phyloP scores from a whole-genome alignment of 495 filamentous ascomycete species.

The Letharia columbiana region DNA sequence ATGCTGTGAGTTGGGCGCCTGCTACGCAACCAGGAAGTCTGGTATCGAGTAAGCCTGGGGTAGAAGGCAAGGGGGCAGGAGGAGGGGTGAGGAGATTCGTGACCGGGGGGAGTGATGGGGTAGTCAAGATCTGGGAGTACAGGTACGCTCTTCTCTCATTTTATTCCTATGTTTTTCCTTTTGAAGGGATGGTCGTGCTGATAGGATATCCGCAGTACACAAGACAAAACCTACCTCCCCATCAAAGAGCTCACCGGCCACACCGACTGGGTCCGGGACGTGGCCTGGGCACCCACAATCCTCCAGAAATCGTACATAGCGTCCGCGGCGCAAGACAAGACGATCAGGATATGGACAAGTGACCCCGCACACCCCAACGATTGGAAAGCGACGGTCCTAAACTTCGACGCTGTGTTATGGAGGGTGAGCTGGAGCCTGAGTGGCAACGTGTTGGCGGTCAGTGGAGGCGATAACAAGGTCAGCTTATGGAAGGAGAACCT shows the following conservation, averaged over 20 bases:
- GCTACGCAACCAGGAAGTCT: conserved; percentile 69
- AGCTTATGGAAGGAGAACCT: conserved; percentile 56
- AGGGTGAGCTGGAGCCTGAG: conserved; percentile 95
- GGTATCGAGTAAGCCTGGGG: conserved; percentile 53
- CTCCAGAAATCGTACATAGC: conserved; percentile 94
- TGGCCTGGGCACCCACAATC: conserved; percentile 91
- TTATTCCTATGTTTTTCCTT: background rate
- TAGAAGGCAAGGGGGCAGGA: conserved; percentile 30
- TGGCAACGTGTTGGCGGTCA: conserved; percentile 92
- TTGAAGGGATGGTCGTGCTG: background rate
- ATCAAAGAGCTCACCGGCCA: conserved; percentile 61
- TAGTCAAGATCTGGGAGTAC: conserved; percentile 82
- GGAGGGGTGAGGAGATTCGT: conserved; percentile 67
- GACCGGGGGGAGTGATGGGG: conserved; percentile 86
- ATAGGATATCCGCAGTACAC: conserved; percentile 32
- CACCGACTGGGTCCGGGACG: conserved; percentile 95
- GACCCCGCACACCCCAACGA: conserved; percentile 51
- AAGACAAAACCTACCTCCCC: conserved; percentile 47
- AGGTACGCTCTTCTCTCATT: conserved; percentile 34
- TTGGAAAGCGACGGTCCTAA: conserved; percentile 76
- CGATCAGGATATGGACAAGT: conserved; percentile 91
- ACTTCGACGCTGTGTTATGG: conserved; percentile 87
- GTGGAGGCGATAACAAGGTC: conserved; percentile 92
- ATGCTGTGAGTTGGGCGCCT: conserved; percentile 92
- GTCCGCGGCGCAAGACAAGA: conserved; percentile 89